Evolutionary conservation across 1,139 yeast species (phyloP), one percentile per base, ranked within the genome.

Genomic region (Kodamaea derodonti): DNA sequence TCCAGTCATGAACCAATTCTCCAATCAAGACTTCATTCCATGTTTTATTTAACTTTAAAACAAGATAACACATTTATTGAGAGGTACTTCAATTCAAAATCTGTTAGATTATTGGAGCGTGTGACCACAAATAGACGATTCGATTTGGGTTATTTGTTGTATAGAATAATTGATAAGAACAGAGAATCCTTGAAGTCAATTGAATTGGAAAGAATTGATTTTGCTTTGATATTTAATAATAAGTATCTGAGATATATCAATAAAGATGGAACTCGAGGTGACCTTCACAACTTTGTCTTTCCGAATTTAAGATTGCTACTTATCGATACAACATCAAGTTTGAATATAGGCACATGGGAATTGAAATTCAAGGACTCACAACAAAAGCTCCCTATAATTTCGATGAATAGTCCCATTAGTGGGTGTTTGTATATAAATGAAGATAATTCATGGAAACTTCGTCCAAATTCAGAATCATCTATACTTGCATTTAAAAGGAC

Each of bases 101-200:
- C 12, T 6, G 26, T 24, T 12, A 24, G 7, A 12, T 11, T 11
- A 24, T 24, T 24, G 12, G 28, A 25, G 14, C 6, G 28, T 4
- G 11, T 9, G 6, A 25, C 9, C 6, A 13, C 17, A 13, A 6
- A 12, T 11, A 6, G 15, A 17, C 12, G 28, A 14, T 14, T 20
- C 38, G 8, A 15, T 40, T 2, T 42, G 12, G 28, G 28, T 6
- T 4, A 13, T 4, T 13, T 25, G 17, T 13, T 25, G 11, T 25
- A 39, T 22, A 26, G 27, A 10, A 25, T 46, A 8, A 29, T 45
- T 5, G 38, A 35, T 23, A 36, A 17, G 22, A 42, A 29, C 20
- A 34, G 43, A 15, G 16, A 28, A 4, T 30, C 46, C 2, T 28
- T 51, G 14, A 31, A 31, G 15, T 38, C 31, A 14, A 22, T 51